Conservation (phyloP, 495 filamentous ascomycete genomes). For the Astrothelium subdiscretum region DNA sequence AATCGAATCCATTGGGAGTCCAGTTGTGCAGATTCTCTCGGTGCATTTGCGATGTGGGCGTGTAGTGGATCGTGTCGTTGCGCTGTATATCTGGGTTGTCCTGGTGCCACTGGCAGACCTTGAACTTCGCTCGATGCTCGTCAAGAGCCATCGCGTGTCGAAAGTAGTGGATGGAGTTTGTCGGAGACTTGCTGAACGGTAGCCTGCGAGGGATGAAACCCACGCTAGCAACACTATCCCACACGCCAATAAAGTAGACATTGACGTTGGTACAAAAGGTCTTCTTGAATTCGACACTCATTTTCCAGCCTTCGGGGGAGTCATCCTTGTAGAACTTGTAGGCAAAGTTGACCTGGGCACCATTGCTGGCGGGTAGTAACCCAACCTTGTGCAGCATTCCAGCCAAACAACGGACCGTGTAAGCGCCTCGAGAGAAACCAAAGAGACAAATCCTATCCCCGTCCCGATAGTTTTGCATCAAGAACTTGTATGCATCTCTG, state of each 20-base stretch:
- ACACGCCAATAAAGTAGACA: conserved; percentile 31
- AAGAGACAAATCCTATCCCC: conserved; percentile 31
- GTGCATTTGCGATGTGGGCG: background rate
- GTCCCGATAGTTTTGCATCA: conserved; percentile 30
- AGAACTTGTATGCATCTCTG: conserved; percentile 29
- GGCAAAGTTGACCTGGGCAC: conserved; percentile 27
- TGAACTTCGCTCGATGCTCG: conserved; percentile 32
- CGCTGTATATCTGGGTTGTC: conserved; percentile 11
- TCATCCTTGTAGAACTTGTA: conserved; percentile 33
- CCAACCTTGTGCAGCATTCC: conserved; percentile 35
- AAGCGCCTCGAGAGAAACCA: conserved; percentile 30
- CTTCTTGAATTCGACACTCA: conserved; percentile 29
- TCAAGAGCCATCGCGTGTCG: conserved; percentile 32
- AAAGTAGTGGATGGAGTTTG: conserved; percentile 27
- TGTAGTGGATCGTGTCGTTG: conserved; percentile 1
- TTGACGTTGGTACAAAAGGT: conserved; percentile 31
- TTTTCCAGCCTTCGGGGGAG: conserved; percentile 24
- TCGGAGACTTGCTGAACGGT: conserved; percentile 29
- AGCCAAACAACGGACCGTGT: conserved; percentile 28
- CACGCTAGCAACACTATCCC: conserved; percentile 32
- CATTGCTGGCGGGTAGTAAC: conserved; percentile 27
- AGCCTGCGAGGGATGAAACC: conserved; percentile 29
- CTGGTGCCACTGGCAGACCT: conserved; percentile 25
- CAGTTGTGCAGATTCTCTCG: background rate
- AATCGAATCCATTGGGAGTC: background rate